Base-by-base conservation (phyloP, 108 stramenopile species). In the Mayamaea pseudoterrestris region DNA sequence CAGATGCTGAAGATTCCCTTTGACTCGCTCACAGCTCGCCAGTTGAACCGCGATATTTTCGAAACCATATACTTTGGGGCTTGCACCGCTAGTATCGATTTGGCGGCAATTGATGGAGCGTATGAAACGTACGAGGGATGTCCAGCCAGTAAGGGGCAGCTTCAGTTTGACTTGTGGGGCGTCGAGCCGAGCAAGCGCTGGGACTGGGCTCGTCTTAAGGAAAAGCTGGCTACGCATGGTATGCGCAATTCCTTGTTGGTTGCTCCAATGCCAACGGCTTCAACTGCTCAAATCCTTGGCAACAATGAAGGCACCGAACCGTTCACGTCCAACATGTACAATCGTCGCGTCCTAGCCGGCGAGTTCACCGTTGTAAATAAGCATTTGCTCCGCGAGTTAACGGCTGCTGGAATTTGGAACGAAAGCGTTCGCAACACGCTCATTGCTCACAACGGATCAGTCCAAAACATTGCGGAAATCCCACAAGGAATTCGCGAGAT, bases 241-340 rank as follows among this genome's bases (percentile, higher is more conserved):
- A 49, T 96, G n/a, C 60, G 94, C 27, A 96, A 96, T 60, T 95
- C 94, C 3, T 68, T 98, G 23, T 65, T 95, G 1, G 56, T 96
- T 2, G 97, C 97, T 12, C 97, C 94, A n/a, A 98, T 98, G 97
- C 97, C 97, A 41, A 98, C 97, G 8, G 97, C 97, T 26, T 95
- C 94, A 3, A 96, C 97, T 0, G 88, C 91, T 39, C 95, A 96
- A 66, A 93, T 98, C 35, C 63, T 96, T 39, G 97, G 97, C 16
- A 93, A 94, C 40, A 98, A 98, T 63, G 97, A 98, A 56, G 93
- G 92, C 46, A 83, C 94, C 47, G 97, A 98, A 65, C 97, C 97
- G 7, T 95, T 94, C 68, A 93, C 91, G 24, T 87, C 89, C 13
- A 98, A 98, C 52, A 67, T 98, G 53, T 98, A 98, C 65, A 66